Conservation (phyloP, 2,329 filamentous ascomycete genomes). For the Penicillium hesseltinei region DNA sequence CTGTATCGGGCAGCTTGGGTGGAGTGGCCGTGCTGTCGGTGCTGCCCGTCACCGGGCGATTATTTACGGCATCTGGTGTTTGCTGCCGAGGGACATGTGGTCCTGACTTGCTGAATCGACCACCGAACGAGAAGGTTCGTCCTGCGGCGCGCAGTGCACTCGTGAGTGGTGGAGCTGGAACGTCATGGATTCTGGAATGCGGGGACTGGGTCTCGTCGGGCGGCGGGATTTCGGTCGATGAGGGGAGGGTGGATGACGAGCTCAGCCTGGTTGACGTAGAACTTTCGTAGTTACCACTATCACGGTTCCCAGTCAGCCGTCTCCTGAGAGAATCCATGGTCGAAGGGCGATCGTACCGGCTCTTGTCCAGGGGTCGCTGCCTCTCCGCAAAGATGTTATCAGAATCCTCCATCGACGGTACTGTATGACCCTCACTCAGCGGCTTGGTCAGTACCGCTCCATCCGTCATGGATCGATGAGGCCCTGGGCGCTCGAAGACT, state of each 20-base stretch:
- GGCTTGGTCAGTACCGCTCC: conserved; percentile 37
- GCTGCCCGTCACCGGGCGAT: conserved; percentile 52
- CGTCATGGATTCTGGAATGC: conserved; percentile 41
- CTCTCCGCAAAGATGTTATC: conserved; percentile 43
- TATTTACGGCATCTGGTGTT: conserved; percentile 25
- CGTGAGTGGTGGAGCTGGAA: conserved; percentile 40
- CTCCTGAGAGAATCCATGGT: conserved; percentile 19
- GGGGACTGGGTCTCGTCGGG: conserved; percentile 40
- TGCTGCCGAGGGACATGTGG: conserved; percentile 23
- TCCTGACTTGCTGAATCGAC: conserved; percentile 37
- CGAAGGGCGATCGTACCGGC: conserved; percentile 34
- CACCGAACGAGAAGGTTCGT: conserved; percentile 55
- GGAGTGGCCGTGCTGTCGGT: conserved; percentile 53
- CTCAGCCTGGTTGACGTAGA: conserved; percentile 53
- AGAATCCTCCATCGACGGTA: conserved; percentile 37
- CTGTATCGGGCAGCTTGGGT: conserved; percentile 50
- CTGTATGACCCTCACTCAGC: conserved; percentile 35
- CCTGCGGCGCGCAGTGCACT: conserved; percentile 48
- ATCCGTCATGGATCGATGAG: conserved; percentile 45
- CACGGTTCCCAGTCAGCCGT: conserved; percentile 38
- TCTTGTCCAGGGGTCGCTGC: conserved; percentile 34
- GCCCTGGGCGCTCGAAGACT: conserved; percentile 52
- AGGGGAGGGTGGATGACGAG: conserved; percentile 56
- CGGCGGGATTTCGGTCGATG: conserved; percentile 50
- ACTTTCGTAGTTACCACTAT: conserved; percentile 51